Percentiles rank a stretch among this genome's conserved stretches.
Evolutionary conservation across 192 early-diverging fungal species (phyloP).

Genomic region (Coemansia sp.): DNA sequence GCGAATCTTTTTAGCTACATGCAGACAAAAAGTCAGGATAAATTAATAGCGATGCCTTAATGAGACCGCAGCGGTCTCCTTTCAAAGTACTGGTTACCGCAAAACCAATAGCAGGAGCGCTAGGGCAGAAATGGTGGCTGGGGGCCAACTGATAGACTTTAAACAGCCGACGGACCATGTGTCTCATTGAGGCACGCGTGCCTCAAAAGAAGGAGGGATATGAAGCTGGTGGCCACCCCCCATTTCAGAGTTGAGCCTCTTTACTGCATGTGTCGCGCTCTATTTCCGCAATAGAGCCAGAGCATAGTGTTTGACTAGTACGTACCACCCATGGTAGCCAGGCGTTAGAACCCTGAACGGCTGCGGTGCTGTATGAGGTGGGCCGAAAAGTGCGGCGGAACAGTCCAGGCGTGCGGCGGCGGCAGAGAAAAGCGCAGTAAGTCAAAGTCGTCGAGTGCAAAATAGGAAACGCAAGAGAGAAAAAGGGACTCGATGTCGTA

Average conservation of each 20-base stretch:
- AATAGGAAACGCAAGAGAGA: background rate
- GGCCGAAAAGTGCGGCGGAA: background rate
- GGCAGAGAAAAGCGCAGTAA: background rate
- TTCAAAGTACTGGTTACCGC: background rate
- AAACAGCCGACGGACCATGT: background rate
- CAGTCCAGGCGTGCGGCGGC: background rate
- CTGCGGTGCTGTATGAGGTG: background rate
- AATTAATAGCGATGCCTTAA: background rate
- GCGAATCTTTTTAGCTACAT: conserved; percentile 45
- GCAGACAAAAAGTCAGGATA: background rate
- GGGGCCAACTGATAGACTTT: background rate
- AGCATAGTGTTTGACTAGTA: background rate
- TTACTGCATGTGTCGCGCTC: conserved; percentile 4
- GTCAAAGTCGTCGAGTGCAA: background rate
- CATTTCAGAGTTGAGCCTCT: background rate
- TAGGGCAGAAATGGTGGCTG: background rate
- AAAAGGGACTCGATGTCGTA: background rate
- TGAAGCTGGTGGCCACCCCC: background rate
- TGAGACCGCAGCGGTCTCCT: background rate
- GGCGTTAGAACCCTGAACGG: background rate
- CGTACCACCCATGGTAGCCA: conserved; percentile 12
- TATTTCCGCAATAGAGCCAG: background rate
- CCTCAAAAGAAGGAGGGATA: background rate
- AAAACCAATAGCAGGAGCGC: background rate
- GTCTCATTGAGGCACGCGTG: conserved; percentile 2